Evolutionary conservation across 2,329 filamentous ascomycete genomes (phyloP).

Genomic region (Trichophyton benhamiae): DNA sequence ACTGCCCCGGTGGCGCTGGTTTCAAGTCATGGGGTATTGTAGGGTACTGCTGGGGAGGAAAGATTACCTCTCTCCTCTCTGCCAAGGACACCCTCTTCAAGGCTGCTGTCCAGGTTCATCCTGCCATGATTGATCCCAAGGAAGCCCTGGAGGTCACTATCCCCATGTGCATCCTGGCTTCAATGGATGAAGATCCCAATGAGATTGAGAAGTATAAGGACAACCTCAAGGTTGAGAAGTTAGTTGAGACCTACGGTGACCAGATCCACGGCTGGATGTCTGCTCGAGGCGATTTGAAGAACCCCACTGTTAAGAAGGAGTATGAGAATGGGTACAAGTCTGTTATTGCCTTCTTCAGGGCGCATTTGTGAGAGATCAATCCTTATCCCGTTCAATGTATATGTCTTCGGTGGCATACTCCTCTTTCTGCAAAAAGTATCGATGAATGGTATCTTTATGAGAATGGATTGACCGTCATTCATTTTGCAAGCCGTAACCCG

Average conservation of each 20-base stretch:
- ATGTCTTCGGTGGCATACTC: neutral
- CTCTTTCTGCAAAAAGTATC: neutral
- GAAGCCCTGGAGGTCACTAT: constrained; percentile 43
- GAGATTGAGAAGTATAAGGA: constrained; percentile 23
- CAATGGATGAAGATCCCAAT: constrained; percentile 41
- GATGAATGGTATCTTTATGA: neutral
- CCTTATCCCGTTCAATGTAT: neutral
- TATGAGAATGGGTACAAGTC: constrained; percentile 25
- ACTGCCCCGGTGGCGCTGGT: constrained; percentile 22
- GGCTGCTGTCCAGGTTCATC: constrained; percentile 40
- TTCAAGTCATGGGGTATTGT: constrained; percentile 48
- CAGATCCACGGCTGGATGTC: constrained; percentile 29
- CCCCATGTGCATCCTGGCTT: constrained; percentile 42
- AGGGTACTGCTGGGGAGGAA: constrained; percentile 42
- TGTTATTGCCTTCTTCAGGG: constrained; percentile 20
- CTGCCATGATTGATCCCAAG: constrained; percentile 44
- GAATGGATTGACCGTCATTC: neutral
- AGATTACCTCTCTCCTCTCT: constrained; percentile 42
- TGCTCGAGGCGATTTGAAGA: constrained; percentile 18
- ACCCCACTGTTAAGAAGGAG: constrained; percentile 20
- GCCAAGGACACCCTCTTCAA: constrained; percentile 40
- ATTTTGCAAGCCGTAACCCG: neutral
- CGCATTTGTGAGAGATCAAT: constrained; percentile 17
- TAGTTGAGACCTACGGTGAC: constrained; percentile 22
- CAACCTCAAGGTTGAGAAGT: constrained; percentile 19